Evolutionary conservation across 2,329 filamentous ascomycete species (phyloP).

Genomic region (Lanzia echinophila): DNA sequence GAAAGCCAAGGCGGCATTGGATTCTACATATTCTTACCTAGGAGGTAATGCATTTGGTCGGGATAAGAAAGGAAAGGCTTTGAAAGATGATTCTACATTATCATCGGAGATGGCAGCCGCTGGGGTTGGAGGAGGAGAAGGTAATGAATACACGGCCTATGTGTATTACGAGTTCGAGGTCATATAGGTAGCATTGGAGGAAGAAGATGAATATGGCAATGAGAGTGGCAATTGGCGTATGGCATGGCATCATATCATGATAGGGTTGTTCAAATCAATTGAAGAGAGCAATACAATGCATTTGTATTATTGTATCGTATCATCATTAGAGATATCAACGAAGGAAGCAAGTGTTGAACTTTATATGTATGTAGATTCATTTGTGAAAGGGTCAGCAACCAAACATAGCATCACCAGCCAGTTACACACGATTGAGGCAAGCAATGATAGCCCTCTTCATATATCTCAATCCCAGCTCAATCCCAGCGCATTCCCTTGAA

Average conservation of each 20-base stretch:
- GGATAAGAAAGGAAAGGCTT: slow-evolving; percentile 88
- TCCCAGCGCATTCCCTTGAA: too few relatives aligned
- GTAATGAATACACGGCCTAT: slow-evolving; percentile 85
- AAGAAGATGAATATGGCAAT: not conserved
- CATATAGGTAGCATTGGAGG: slow-evolving; percentile 24
- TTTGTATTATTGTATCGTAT: slow-evolving; percentile 18
- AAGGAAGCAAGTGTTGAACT: not conserved
- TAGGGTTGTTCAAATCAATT: slow-evolving; percentile 3
- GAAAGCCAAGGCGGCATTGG: slow-evolving; percentile 72
- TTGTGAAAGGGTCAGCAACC: too few relatives aligned
- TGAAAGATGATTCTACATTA: slow-evolving; percentile 77
- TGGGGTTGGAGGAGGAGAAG: slow-evolving; percentile 60
- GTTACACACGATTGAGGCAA: too few relatives aligned
- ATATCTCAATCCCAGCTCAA: too few relatives aligned
- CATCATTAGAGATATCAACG: slow-evolving; percentile 1
- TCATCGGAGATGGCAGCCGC: slow-evolving; percentile 79
- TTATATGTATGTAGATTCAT: too few relatives aligned
- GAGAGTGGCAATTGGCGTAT: slow-evolving; percentile 17
- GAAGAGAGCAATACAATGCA: slow-evolving; percentile 12
- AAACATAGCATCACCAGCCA: too few relatives aligned
- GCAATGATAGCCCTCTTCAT: too few relatives aligned
- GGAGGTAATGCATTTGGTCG: slow-evolving; percentile 89
- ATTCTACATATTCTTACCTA: slow-evolving; percentile 81
- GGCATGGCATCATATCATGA: slow-evolving; percentile 15
- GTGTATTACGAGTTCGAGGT: slow-evolving; percentile 96